These are phyloP conservation scores for Ophiobolus disseminans DNA, from an alignment of 2,329 filamentous ascomycete species.

Conservation along the genomic window DNA sequence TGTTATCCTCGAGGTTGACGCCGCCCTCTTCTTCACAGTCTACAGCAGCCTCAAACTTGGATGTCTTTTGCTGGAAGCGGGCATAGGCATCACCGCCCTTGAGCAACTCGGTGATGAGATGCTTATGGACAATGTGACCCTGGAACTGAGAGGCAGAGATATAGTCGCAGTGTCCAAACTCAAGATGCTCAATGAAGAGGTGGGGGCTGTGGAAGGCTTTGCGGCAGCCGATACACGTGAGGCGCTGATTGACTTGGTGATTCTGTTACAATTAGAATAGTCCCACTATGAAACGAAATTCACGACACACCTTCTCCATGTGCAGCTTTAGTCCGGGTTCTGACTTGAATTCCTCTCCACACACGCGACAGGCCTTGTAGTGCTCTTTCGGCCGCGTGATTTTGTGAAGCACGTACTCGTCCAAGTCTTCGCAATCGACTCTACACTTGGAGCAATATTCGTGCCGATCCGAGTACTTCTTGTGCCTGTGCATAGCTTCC, in stretches of 20 bases:
- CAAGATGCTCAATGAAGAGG: constrained; percentile 62
- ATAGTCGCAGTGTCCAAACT: constrained; percentile 57
- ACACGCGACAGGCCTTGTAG: constrained; percentile 64
- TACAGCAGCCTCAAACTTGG: constrained; percentile 32
- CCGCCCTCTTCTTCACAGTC: constrained; percentile 41
- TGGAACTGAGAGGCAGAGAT: constrained; percentile 55
- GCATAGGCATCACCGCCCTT: constrained; percentile 18
- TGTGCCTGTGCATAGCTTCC: constrained; percentile 60
- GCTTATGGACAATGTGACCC: constrained; percentile 59
- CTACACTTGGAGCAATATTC: constrained; percentile 57
- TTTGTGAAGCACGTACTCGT: constrained; percentile 58
- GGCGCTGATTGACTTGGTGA: constrained; percentile 58
- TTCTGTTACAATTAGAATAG: constrained; percentile 40
- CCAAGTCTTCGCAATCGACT: constrained; percentile 54
- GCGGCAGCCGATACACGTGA: constrained; percentile 62
- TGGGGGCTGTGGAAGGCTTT: constrained; percentile 57
- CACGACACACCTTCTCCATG: constrained; percentile 55
- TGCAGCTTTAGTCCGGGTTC: constrained; percentile 60
- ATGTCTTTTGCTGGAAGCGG: constrained; percentile 40
- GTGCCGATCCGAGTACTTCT: constrained; percentile 53
- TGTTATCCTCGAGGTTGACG: constrained; percentile 21
- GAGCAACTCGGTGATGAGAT: constrained; percentile 51
- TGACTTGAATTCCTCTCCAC: constrained; percentile 63
- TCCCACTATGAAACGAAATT: neutral
- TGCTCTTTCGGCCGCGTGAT: constrained; percentile 42